phyloP scores from a whole-genome alignment of 306 rosid genomes.

The Lathyrus sativus region DNA sequence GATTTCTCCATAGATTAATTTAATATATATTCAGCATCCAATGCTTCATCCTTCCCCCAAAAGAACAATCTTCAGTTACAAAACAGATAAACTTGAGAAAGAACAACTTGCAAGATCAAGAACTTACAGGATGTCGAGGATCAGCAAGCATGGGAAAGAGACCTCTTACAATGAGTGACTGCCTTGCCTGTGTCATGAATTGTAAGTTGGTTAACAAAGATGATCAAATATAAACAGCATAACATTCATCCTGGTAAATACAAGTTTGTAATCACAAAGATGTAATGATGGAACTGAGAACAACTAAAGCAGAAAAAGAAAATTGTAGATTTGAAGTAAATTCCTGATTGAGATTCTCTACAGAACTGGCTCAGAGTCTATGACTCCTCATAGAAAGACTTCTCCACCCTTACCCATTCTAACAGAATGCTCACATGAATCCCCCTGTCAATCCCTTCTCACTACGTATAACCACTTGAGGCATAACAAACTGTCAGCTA shows the following conservation, averaged over 20 bases:
- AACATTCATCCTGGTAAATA: constrained; percentile 24
- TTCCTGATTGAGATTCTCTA: too few species aligned
- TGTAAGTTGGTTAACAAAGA: constrained; percentile 28
- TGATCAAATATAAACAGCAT: constrained; percentile 20
- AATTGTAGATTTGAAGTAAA: too few species aligned
- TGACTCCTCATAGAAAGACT: too few species aligned
- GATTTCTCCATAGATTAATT: too few species aligned
- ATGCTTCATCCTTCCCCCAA: neutral
- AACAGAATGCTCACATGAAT: too few species aligned
- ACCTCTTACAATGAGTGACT: constrained; percentile 91
- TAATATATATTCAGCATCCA: neutral
- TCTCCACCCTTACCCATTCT: too few species aligned
- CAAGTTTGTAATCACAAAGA: constrained; percentile 13
- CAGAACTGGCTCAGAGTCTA: too few species aligned
- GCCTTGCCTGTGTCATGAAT: constrained; percentile 78
- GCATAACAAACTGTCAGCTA: too few species aligned
- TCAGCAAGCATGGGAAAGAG: constrained; percentile 99
- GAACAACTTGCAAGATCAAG: neutral
- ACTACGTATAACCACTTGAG: too few species aligned
- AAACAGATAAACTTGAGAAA: constrained; percentile 32
- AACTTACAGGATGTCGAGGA: constrained; percentile 97
- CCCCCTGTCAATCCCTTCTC: too few species aligned
- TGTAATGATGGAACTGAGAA: too few species aligned
- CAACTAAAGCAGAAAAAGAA: too few species aligned
- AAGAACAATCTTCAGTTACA: constrained; percentile 6